Conservation (phyloP, 371 early-diverging fungal genomes). For the Apophysomyces trapeziformis region DNA sequence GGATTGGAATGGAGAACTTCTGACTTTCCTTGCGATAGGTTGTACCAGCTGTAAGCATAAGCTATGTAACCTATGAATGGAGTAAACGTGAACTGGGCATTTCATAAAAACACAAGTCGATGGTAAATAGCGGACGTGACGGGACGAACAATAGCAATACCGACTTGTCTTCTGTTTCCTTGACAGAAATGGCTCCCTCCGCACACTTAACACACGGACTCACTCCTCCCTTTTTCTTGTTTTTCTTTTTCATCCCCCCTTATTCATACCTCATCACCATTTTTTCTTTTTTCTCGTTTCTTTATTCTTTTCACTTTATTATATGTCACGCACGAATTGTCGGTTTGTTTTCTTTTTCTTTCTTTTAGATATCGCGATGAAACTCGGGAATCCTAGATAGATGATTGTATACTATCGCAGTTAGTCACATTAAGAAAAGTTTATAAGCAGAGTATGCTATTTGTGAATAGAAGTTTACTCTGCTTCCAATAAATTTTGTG, state of each 20-base stretch:
- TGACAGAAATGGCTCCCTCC: no score
- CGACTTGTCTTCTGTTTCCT: no score
- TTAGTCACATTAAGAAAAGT: no score
- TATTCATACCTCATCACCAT: not conserved
- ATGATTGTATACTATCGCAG: conserved; percentile 8
- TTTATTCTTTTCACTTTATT: not conserved
- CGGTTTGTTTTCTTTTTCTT: not conserved
- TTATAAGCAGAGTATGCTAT: no score
- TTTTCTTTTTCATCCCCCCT: not conserved
- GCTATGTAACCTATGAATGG: conserved; percentile 68
- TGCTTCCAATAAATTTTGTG: not conserved
- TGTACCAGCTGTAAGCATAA: conserved; percentile 67
- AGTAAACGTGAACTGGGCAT: conserved; percentile 58
- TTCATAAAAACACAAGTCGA: conserved; percentile 19
- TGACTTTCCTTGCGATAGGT: conserved; percentile 36
- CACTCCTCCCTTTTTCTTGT: not conserved
- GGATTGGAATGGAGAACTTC: not conserved
- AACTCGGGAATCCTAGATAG: conserved; percentile 1
- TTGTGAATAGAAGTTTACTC: not conserved
- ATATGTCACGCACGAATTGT: not conserved
- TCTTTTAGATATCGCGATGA: not conserved
- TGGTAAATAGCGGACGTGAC: not conserved
- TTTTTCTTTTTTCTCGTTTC: not conserved
- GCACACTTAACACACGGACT: not conserved
- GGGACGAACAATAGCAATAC: not conserved